Base-by-base conservation (phyloP, 768 basidiomycete species). In the Sporobolomyces roseus region DNA sequence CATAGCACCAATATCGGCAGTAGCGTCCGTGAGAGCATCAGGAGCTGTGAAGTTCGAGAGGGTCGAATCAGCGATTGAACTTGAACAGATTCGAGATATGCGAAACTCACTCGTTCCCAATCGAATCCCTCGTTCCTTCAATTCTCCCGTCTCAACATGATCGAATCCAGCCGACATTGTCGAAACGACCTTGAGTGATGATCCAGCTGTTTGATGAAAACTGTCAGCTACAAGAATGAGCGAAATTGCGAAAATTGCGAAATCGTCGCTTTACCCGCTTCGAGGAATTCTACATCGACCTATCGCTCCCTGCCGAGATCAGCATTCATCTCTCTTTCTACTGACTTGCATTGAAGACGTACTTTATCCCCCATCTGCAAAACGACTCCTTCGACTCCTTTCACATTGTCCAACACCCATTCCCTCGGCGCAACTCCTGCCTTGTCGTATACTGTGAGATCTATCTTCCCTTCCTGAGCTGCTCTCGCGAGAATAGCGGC, bases 141-240 rank as follows among this genome's bases (percentile, higher is more conserved):
- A 78, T 35, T 84, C 85, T 27, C 80, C 77, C 1, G 89, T 79
- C 69, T 89, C 85, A 45, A 91, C 83, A 71, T 98, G 96, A 61
- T 99, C 94, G 72, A 87, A 89, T 52, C 91, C 91, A 25, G 93
- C 91, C 23, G 90, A 91, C 86, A 94, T 89, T 0, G 93, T 96
- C 1, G 93, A 94, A 4, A 96, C 84, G n/a, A 90, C 87, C 50
- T 84, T 85, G 13, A 99, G 82, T 55, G 78, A 81, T 0, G 87
- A 81, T 5, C 92, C 91, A 70, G 91, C 91, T 88, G 72, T 3
- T 41, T 41, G 38, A 41, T 9, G 38, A 41, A 41, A 16, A 19
- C 23, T 3, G 41, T 38, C 6, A 29, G 73, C 21, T 61, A 61
- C 51, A n/a, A 29, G 25, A 29, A 27, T 56, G 41, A 32, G 23